Base-by-base conservation (phyloP, 106 monocot genomes). In the Dioscorea zingiberensis region DNA sequence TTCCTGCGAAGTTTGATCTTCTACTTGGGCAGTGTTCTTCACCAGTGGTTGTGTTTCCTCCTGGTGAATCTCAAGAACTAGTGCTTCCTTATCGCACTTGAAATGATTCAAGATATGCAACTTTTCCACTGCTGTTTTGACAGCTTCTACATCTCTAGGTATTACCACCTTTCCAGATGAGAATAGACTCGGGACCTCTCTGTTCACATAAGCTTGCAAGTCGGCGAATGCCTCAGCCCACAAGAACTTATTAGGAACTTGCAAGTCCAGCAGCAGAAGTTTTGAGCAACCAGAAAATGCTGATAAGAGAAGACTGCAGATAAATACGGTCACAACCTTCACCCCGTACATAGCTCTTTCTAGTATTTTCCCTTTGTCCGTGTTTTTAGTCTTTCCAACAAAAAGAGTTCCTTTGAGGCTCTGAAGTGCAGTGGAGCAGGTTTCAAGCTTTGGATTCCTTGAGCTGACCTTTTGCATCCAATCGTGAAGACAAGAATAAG, bases 321-420 rank as follows among this genome's bases (percentile, higher is more conserved):
- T 57, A 61, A 91, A 85, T 27, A 91, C 56, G 0, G 80, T 86
- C 60, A 64, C 48, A n/a, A 72, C 78, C 73, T 86, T 88, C 2
- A 91, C 75, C 46, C 85, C 91, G 69, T 91, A 81, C 64, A 97
- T 68, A 1, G 85, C 91, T 60, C 74, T 75, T 71, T 86, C 81
- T 17, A 97, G 70, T 14, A 88, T 81, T 53, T 80, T 85, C 22
- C 85, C 88, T 69, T 92, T 91, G 21, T 84, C 67, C 1, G 88
- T 86, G 45, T 75, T 75, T 68, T 78, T 97, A 19, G 63, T 81
- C 56, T 91, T 88, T 28, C 70, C 48, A 8, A 65, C 48, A 48
- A 28, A 15, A 58, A 85, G 73, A 25, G 80, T 85, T 25, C 22
- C 27, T 7, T 72, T 44, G 61, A 97, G 83, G 9, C 46, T 62